Conservation (phyloP, 768 basidiomycete genomes). For the Imleria badia region DNA sequence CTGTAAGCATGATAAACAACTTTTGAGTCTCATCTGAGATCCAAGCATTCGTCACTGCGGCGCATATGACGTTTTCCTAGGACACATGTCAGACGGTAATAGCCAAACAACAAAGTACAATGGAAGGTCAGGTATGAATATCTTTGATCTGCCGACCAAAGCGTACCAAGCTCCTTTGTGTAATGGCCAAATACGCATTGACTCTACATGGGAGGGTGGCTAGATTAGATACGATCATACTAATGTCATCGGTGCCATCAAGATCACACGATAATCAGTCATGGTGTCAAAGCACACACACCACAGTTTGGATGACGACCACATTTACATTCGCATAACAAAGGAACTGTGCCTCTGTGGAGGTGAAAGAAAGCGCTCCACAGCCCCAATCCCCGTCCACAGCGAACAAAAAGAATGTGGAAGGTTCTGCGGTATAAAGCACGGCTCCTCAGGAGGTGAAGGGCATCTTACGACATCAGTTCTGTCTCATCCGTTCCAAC, state of each 20-base stretch:
- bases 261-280: background rate
- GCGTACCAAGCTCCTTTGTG: background rate
- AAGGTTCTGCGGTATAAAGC: conserved; percentile 6
- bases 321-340: background rate
- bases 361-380: background rate
- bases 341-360: conserved; percentile 1
- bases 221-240: background rate
- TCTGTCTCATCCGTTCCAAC: background rate
- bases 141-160: too few species aligned
- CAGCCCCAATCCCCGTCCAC: background rate
- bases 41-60: background rate
- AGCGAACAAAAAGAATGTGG: conserved; percentile 1
- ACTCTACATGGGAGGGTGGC: background rate
- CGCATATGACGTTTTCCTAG: background rate
- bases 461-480: background rate
- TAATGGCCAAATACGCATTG: background rate
- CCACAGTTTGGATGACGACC: background rate
- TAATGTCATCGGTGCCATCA: background rate
- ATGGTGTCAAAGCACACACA: background rate
- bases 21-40: background rate
- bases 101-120: background rate
- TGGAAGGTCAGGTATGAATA: background rate
- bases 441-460: background rate
- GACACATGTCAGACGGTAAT: too few species aligned
- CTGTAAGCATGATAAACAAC: background rate